Conservation (phyloP, 345 rosid species). For the Populus alba region DNA sequence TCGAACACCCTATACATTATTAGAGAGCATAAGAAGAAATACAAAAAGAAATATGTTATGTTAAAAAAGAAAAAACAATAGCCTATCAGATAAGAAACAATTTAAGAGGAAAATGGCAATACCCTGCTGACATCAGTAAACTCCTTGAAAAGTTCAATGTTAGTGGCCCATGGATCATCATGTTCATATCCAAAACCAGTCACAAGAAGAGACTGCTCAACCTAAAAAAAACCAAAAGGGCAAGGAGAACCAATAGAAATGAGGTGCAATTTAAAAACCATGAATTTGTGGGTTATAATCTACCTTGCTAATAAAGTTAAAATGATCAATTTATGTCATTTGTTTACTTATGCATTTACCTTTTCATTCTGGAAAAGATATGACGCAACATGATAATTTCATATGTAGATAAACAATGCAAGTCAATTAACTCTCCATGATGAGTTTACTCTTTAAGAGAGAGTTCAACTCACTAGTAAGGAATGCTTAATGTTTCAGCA, state of each 20-base stretch:
- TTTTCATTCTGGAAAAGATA: background rate
- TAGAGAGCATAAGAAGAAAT: background rate
- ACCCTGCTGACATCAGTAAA: constrained; percentile 90
- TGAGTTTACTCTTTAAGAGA: background rate
- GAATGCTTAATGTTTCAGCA: background rate
- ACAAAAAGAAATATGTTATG: background rate
- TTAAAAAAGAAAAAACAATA: background rate
- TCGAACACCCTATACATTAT: constrained; percentile 63
- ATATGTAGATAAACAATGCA: background rate
- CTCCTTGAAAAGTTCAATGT: constrained; percentile 88
- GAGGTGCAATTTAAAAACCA: background rate
- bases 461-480: background rate
- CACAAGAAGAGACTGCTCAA: constrained; percentile 87
- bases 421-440: background rate
- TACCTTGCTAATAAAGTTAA: background rate
- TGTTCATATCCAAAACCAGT: constrained; percentile 99
- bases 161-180: constrained; percentile 86
- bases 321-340: background rate
- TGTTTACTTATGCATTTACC: background rate
- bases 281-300: background rate
- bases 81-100: background rate
- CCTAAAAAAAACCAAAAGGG: constrained; percentile 37
- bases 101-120: constrained; percentile 9
- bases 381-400: background rate
- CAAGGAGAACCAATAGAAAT: background rate